These are phyloP conservation scores for Abrus pulchellus DNA, from an alignment of 306 rosid species.

Conservation along the genomic window DNA sequence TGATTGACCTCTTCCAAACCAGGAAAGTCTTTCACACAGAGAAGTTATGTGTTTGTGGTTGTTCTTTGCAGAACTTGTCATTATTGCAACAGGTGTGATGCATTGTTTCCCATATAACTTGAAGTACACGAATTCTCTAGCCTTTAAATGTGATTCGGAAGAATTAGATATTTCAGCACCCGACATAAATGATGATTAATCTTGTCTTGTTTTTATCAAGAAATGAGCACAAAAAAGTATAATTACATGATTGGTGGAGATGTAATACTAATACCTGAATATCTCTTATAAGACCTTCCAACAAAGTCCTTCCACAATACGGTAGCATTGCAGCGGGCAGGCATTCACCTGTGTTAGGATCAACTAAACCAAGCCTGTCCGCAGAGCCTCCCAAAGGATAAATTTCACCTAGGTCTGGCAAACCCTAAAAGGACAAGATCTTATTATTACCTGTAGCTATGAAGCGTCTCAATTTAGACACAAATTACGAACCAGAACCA, in stretches of 20 bases:
- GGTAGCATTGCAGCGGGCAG: slow-evolving; percentile 99
- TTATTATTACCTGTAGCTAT: slow-evolving; percentile 53
- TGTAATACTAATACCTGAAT: slow-evolving; percentile 83
- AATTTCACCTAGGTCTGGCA: slow-evolving; percentile 96
- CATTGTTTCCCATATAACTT: slow-evolving; percentile 89
- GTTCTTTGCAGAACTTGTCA: slow-evolving; percentile 97
- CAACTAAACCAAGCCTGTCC: slow-evolving; percentile 94
- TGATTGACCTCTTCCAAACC: slow-evolving; percentile 99
- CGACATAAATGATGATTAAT: slow-evolving; percentile 29
- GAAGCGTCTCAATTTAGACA: slow-evolving; percentile 25
- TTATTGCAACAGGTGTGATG: slow-evolving; percentile 94
- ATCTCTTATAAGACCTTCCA: slow-evolving; percentile 97
- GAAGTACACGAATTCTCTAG: slow-evolving; percentile 95
- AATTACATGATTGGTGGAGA: slow-evolving; percentile 36
- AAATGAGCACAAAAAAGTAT: slow-evolving; percentile 29
- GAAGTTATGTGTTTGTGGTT: slow-evolving; percentile 77
- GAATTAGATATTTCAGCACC: slow-evolving; percentile 36
- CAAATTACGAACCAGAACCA: slow-evolving; percentile 6
- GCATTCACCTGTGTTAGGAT: slow-evolving; percentile 87
- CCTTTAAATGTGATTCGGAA: slow-evolving; percentile 63
- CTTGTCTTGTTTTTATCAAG: slow-evolving; percentile 41
- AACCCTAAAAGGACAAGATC: slow-evolving; percentile 80
- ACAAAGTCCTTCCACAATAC: slow-evolving; percentile 93
- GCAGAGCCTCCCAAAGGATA: slow-evolving; percentile 99
- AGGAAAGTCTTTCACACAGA: slow-evolving; percentile 81